Base-by-base conservation (phyloP, 2,329 filamentous ascomycete species). In the Thelonectria discophora region DNA sequence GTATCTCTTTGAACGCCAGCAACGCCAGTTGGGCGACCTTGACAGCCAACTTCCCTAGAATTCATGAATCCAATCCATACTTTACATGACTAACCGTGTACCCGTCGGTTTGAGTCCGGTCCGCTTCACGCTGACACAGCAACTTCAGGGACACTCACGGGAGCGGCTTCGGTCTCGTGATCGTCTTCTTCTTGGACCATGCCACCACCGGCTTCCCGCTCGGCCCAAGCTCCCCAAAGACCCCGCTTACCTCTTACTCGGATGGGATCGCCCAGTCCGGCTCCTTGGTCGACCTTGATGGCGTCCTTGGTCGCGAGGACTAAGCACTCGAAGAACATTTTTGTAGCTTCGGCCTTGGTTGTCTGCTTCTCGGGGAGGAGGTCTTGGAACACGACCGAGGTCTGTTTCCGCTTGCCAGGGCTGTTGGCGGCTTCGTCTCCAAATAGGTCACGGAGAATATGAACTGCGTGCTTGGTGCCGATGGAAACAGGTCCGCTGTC, bases 291-390 rank as follows among this genome's bases (percentile, higher is more conserved):
- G 24, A 98, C 93, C 79, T 97, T 97, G 79, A 99, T 91, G 27
- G 95, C 95, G 75, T 99, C 95, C 80, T 99, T 99, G 43, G 95
- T 99, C 5, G 94, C 95, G 48, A 99, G 84, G 3, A 99, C 95
- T 21, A 99, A 84, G 56, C 95, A 90, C 79, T 99, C 95, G 72
- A 99, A 99, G 81, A 99, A 99, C 93, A 99, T 97, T 84, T 97
- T 97, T 45, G 95, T 99, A 0, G 95, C 95, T 72, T 98, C 95
- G 9, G 91, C 90, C 77, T 92, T 92, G 67, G 86, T 93, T 1
- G 94, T 94, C 63, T 86, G 86, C 66, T 84, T 80, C 78, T 97
- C 92, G 0, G 95, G 95, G 34, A 97, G 85, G 49, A 99, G 84
- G 60, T 97, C 91, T 72, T 97, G 94, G 83, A 99, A 97, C 3